Evolutionary conservation across 2,329 filamentous ascomycete species (phyloP).

Genomic region (Aspergillus sp.): DNA sequence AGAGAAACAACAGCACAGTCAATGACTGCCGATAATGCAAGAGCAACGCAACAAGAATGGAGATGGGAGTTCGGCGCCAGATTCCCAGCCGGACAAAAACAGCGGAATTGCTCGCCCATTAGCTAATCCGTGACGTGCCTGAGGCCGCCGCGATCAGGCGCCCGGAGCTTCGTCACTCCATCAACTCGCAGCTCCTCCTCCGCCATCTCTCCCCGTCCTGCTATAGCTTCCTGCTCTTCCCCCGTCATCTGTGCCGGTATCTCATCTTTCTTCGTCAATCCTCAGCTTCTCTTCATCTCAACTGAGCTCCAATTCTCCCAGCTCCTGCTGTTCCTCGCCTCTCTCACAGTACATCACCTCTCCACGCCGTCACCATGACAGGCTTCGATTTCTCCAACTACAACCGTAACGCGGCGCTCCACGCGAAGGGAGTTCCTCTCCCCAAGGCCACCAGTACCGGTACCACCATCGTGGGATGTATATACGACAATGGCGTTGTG

Average conservation of each 20-base stretch:
- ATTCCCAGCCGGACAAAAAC: slow-evolving; percentile 22
- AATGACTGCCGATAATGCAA: neutral
- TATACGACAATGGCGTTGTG: slow-evolving; percentile 95
- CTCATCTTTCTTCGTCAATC: slow-evolving; percentile 3
- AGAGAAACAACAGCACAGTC: neutral
- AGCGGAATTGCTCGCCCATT: slow-evolving; percentile 17
- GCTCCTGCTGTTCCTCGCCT: slow-evolving; percentile 11
- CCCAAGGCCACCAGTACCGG: slow-evolving; percentile 98
- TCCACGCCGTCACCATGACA: slow-evolving; percentile 66
- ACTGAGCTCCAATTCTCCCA: neutral
- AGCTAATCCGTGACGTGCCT: slow-evolving; percentile 16
- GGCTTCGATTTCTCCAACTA: slow-evolving; percentile 99
- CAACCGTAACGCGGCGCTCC: slow-evolving; percentile 96
- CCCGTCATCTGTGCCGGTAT: neutral
- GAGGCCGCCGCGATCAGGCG: slow-evolving; percentile 35
- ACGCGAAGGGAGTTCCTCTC: slow-evolving; percentile 88
- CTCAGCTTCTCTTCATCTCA: neutral
- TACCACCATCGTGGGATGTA: slow-evolving; percentile 97
- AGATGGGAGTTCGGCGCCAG: neutral
- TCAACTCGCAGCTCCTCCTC: slow-evolving; percentile 33
- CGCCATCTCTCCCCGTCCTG: slow-evolving; percentile 29
- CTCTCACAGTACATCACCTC: slow-evolving; percentile 22
- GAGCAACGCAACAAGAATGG: slow-evolving; percentile 3
- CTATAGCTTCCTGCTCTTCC: neutral
- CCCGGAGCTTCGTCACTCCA: slow-evolving; percentile 48